Evolutionary conservation across 257 asterid species (phyloP).

Genomic region (Echites panduratus): DNA sequence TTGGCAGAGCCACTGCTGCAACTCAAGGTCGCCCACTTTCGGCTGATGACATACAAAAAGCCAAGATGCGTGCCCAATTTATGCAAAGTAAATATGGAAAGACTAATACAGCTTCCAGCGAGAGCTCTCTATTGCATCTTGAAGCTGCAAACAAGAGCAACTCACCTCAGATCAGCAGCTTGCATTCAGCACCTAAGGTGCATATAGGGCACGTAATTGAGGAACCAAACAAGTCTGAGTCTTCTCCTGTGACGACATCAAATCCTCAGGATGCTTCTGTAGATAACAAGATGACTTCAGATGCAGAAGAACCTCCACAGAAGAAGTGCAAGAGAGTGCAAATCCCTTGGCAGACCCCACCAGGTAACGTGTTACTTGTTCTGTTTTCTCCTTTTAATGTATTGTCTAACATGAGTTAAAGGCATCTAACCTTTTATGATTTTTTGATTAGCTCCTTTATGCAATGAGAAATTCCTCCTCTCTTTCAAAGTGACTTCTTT

Average conservation of each 20-base stretch:
- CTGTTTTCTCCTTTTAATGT: not conserved
- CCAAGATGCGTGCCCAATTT: constrained; percentile 90
- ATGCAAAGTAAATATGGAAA: constrained; percentile 72
- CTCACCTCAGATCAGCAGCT: constrained; percentile 32
- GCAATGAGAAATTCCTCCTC: not conserved
- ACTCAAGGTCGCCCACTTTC: constrained; percentile 94
- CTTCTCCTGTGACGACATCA: constrained; percentile 20
- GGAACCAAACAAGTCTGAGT: constrained; percentile 34
- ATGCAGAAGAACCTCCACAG: constrained; percentile 52
- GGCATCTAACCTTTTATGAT: not conserved
- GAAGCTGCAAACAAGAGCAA: constrained; percentile 44
- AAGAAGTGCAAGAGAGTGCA: constrained; percentile 60
- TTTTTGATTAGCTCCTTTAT: not conserved
- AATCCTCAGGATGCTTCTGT: constrained; percentile 31
- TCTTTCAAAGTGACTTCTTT: not conserved
- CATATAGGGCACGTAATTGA: constrained; percentile 17
- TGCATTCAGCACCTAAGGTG: constrained; percentile 29
- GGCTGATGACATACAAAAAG: constrained; percentile 99
- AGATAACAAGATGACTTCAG: constrained; percentile 24
- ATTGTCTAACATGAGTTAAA: not conserved
- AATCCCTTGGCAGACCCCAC: constrained; percentile 75
- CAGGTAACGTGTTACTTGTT: constrained; percentile 52
- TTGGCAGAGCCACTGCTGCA: constrained; percentile 47
- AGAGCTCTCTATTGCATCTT: constrained; percentile 29
- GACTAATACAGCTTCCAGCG: constrained; percentile 34